Evolutionary conservation across 2,329 filamentous ascomycete species (phyloP).

Genomic region (Hymenotorrendiella dingleyae): DNA sequence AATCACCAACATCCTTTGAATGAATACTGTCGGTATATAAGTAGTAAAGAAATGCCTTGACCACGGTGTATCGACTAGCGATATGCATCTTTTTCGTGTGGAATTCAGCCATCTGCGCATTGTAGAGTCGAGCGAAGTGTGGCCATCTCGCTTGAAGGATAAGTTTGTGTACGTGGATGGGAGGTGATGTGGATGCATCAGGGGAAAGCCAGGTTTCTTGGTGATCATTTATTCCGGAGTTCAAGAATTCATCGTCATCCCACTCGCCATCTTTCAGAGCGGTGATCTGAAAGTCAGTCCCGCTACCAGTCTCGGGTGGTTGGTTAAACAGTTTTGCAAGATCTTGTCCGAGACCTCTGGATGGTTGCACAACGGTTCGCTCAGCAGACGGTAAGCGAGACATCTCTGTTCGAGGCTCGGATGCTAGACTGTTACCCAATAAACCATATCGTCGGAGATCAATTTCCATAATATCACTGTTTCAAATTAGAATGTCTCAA

Average conservation of each 20-base stretch:
- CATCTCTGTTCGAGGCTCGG: conserved; percentile 46
- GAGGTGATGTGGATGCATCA: conserved; percentile 63
- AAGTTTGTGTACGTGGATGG: conserved; percentile 91
- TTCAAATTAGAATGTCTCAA: background rate
- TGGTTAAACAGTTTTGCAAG: conserved; percentile 83
- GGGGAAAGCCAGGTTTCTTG: conserved; percentile 50
- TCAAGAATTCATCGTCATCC: conserved; percentile 55
- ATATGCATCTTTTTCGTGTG: conserved; percentile 98
- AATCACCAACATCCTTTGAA: conserved; percentile 49
- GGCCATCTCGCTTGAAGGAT: conserved; percentile 95
- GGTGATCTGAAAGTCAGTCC: conserved; percentile 86
- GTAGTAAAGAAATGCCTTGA: conserved; percentile 92
- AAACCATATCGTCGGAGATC: conserved; percentile 89
- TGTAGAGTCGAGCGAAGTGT: conserved; percentile 88
- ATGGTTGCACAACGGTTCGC: conserved; percentile 45
- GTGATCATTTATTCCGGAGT: conserved; percentile 42
- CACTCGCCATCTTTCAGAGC: conserved; percentile 71
- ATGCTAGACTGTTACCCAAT: conserved; percentile 67
- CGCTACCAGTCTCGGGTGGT: conserved; percentile 75
- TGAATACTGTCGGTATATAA: conserved; percentile 93
- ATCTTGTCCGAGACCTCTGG: conserved; percentile 73
- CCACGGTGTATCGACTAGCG: conserved; percentile 88
- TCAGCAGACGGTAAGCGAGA: conserved; percentile 42
- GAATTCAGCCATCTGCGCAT: conserved; percentile 93
- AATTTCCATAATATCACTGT: conserved; percentile 76